Base-by-base conservation (phyloP, 192 early-diverging fungal genomes). In the Backusella liffmaniae region DNA sequence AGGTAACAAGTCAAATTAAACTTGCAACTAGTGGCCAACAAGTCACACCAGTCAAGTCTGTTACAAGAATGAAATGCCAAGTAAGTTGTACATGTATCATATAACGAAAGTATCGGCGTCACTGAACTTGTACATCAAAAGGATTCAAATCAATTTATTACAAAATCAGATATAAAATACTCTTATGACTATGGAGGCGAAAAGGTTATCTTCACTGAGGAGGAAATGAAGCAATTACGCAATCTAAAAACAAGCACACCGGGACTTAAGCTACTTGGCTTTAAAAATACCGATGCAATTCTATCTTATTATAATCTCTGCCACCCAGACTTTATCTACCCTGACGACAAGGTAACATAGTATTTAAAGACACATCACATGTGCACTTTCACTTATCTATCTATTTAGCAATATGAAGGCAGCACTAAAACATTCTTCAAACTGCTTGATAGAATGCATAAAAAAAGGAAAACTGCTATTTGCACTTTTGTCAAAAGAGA, bases 361-460 rank as follows among this genome's bases (percentile, higher is more conserved):
- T 9, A 71, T 26, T 36, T 69, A 59, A 29, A 23, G 35, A 13
- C 18, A 34, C 32, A 1, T 51, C 21, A 26, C n/a, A 2, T 26
- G 8, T 26, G 18, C 16, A 51, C 3, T 39, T 42, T n/a, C 39
- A 32, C 13, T 65, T 4, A 67, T 23, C 23, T 6, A 30, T 59
- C 21, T 73, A 34, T 21, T 32, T 76, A 88, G 86, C 76, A 80
- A 67, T 93, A 88, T 66, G 81, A 86, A 49, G 94, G 94, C 12
- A 95, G 94, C 69, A 89, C 84, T 0, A 81, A 88, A n/a, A 79
- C 90, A 5, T 95, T 95, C 72, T 84, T 90, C 1, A 85, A 91
- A 1, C 77, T 96, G 8, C 79, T 95, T 16, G 76, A 85, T 16
- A 82, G 89, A 4, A 83, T 94, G 85, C 29, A 82, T 16, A 82